Percentiles rank a stretch among this genome's conserved stretches.
phyloP scores from a whole-genome alignment of 192 early-diverging fungal species.

The Funneliformis mosseae region DNA sequence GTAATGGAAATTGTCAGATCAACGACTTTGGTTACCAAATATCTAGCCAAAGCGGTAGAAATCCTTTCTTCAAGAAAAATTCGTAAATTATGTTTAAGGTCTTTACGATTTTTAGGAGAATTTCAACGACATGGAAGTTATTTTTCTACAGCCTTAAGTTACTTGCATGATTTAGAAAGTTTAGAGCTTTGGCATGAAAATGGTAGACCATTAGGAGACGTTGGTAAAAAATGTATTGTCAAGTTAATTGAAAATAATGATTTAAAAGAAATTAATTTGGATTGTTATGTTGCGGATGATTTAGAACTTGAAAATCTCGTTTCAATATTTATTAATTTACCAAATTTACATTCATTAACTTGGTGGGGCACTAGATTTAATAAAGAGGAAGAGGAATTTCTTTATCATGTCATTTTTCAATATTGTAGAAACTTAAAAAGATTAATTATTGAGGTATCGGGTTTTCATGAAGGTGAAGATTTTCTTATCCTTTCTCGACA shows the following conservation, averaged over 20 bases:
- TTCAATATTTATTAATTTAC: constrained; percentile 2
- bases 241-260: neutral
- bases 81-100: constrained; percentile 15
- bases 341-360: constrained; percentile 10
- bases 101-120: constrained; percentile 8
- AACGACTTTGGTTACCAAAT: constrained; percentile 9
- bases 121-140: constrained; percentile 6
- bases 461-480: constrained; percentile 23
- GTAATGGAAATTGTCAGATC: constrained; percentile 8
- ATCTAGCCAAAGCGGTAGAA: neutral
- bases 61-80: neutral
- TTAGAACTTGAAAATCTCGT: constrained; percentile 19
- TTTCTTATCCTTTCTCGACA: constrained; percentile 15
- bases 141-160: neutral
- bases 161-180: neutral
- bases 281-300: constrained; percentile 15
- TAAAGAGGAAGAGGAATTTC: constrained; percentile 8
- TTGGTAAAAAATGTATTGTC: constrained; percentile 20
- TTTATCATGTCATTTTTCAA: constrained; percentile 20
- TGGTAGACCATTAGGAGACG: constrained; percentile 23
- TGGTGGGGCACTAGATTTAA: constrained; percentile 19
- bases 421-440: constrained; percentile 7
- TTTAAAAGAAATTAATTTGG: constrained; percentile 18
- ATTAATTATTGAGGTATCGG: constrained; percentile 7
- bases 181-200: constrained; percentile 25